Percentiles rank a stretch among this genome's conserved stretches.
Evolutionary conservation across 768 basidiomycete species (phyloP).

Genomic region (Lepiota subincarnata): DNA sequence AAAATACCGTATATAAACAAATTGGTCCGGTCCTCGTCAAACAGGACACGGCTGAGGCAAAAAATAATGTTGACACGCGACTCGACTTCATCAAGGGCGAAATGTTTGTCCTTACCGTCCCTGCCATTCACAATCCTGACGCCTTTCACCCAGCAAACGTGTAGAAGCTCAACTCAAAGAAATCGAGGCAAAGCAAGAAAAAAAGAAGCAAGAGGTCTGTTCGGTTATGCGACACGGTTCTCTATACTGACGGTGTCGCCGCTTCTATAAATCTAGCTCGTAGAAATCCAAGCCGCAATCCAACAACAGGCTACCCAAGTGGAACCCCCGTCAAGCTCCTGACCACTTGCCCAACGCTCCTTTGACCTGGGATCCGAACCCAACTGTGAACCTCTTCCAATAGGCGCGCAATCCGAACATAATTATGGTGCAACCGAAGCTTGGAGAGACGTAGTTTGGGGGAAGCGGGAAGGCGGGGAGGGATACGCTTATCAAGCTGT

Average conservation of each 20-base stretch:
- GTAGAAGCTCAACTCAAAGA: slow-evolving; percentile 83
- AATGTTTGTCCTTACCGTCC: slow-evolving; percentile 53
- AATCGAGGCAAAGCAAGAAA: slow-evolving; percentile 68
- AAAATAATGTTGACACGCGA: slow-evolving; percentile 83
- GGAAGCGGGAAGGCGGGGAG: background rate
- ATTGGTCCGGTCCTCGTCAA: slow-evolving; percentile 87
- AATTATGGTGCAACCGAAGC: background rate
- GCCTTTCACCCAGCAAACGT: slow-evolving; percentile 46
- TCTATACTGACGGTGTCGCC: slow-evolving; percentile 1
- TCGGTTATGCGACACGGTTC: background rate
- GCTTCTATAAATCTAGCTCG: slow-evolving; percentile 42
- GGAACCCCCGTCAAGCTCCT: slow-evolving; percentile 9
- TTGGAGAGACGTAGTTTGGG: background rate
- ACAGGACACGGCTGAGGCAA: slow-evolving; percentile 86
- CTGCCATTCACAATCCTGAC: slow-evolving; percentile 4
- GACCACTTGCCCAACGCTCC: background rate
- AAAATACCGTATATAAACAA: slow-evolving; percentile 85
- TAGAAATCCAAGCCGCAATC: slow-evolving; percentile 60
- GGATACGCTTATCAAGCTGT: background rate
- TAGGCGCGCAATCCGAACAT: background rate
- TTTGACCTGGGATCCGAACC: background rate
- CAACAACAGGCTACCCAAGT: slow-evolving; percentile 35
- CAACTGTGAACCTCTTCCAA: background rate
- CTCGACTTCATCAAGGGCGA: slow-evolving; percentile 85
- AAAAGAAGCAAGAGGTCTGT: slow-evolving; percentile 77